Conservation (phyloP, 768 basidiomycete genomes). For the Symmetrospora coprosmae region DNA sequence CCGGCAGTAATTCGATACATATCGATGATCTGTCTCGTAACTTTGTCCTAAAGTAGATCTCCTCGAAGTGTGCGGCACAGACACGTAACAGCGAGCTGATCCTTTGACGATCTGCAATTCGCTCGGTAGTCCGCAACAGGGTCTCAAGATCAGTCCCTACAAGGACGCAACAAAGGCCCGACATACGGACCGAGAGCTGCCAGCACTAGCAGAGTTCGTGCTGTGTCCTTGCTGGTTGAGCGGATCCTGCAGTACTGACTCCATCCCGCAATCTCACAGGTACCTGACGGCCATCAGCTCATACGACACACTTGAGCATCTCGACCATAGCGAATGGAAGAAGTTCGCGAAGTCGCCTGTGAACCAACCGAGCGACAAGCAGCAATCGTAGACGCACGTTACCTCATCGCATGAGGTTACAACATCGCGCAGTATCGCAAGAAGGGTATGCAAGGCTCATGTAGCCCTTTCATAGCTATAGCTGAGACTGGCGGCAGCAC, state of each 20-base stretch:
- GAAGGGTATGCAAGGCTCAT: too few species aligned
- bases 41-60: constrained; percentile 55
- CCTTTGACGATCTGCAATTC: not conserved
- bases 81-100: not conserved
- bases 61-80: not conserved
- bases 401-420: too few species aligned
- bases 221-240: not conserved
- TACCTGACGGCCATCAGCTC: constrained; percentile 6
- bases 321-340: constrained; percentile 18
- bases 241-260: not conserved
- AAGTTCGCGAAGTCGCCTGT: too few species aligned
- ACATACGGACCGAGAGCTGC: constrained; percentile 13
- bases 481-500: too few species aligned
- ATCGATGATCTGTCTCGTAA: constrained; percentile 83
- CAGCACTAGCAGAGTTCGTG: constrained; percentile 16
- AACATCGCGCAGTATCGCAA: too few species aligned
- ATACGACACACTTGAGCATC: not conserved
- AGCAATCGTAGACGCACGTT: too few species aligned
- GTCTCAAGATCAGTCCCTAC: constrained; percentile 69
- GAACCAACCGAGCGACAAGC: too few species aligned
- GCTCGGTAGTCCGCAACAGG: constrained; percentile 47
- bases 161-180: constrained; percentile 38
- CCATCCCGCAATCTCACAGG: not conserved
- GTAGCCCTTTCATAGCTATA: too few species aligned
- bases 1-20: constrained; percentile 64